Evolutionary conservation across 202 grass and related monocot species (phyloP).

Genomic region (Saccharum hybrid): DNA sequence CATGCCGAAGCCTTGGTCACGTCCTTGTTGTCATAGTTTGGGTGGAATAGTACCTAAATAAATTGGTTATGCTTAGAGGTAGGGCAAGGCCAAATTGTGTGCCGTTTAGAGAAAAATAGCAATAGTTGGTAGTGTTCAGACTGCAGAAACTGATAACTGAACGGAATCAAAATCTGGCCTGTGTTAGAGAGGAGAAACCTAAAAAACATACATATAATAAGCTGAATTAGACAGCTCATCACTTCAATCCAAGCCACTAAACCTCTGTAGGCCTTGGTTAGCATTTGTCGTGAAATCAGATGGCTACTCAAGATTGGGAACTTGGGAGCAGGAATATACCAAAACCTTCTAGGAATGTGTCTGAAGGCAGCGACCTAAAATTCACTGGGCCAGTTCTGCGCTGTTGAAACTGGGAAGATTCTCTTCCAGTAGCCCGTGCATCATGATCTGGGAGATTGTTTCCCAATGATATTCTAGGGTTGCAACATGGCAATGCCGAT

Average conservation of each 20-base stretch:
- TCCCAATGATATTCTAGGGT: neutral
- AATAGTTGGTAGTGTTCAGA: neutral
- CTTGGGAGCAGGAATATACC: neutral
- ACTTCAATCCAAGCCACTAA: neutral
- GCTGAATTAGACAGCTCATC: neutral
- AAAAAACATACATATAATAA: neutral
- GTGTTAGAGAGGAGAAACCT: neutral
- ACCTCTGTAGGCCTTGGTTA: conserved; percentile 13
- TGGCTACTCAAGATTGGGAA: neutral
- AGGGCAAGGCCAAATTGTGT: neutral
- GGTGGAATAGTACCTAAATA: neutral
- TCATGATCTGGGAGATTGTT: neutral
- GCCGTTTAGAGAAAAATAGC: neutral
- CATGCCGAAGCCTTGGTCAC: conserved; percentile 43
- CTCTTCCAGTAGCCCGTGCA: neutral
- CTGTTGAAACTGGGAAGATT: neutral
- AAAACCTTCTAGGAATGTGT: neutral
- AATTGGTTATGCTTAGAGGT: conserved; percentile 1
- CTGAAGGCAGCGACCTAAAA: neutral
- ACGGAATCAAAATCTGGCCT: neutral
- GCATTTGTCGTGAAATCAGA: neutral
- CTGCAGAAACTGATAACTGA: neutral
- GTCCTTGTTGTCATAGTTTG: conserved; percentile 32
- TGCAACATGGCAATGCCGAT: conserved; percentile 2
- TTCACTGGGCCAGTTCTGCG: neutral